Base-by-base conservation (phyloP, 2,329 filamentous ascomycete genomes). In the Zymoseptoria passerinii region DNA sequence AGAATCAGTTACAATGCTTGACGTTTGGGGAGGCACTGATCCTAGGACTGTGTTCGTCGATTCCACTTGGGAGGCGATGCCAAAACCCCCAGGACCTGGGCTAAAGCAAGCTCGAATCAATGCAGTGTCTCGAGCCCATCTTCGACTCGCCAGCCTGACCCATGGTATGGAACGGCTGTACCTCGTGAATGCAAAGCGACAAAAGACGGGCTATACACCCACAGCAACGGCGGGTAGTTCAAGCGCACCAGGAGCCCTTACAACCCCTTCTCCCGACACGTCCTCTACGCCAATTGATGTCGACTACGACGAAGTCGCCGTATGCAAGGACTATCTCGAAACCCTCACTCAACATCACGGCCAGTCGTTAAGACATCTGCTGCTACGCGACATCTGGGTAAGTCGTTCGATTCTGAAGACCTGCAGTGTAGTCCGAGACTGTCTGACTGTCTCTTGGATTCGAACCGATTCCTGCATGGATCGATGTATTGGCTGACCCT, bases 321-420 rank as follows among this genome's bases (percentile, higher is more conserved):
- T 77, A 0, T 75, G 71, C 4, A 70, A 72, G 57, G 73, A 75
- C 13, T 83, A 81, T 65, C 68, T 85, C 4, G 76, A 80, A 27
- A 75, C 72, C 40, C 77, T 85, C 58, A 76, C 79, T 19, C 69
- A 72, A 1, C 73, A 78, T 48, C 81, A 84, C 62, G 80, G 79
- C 48, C 62, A 73, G 20, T 79, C 74, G 1, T 69, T 86, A 48
- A 77, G 76, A 50, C 81, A 83, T 63, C 76, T 86, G 5, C 76
- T 85, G 2, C 76, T 86, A 4, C 77, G 78, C 2, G 77, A 83
- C 35, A 74, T 77, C 50, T 85, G 82, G 81, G 35, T 44, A 13
- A 44, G 35, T 44, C 16, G 4, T n/a, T 44, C 5, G 10, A 44
- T 16, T 44, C 13, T 40, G 4, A 16, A 44, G 13, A n/a, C 13